Base-by-base conservation (phyloP, 345 rosid genomes). In the Lagerstroemia speciosa region DNA sequence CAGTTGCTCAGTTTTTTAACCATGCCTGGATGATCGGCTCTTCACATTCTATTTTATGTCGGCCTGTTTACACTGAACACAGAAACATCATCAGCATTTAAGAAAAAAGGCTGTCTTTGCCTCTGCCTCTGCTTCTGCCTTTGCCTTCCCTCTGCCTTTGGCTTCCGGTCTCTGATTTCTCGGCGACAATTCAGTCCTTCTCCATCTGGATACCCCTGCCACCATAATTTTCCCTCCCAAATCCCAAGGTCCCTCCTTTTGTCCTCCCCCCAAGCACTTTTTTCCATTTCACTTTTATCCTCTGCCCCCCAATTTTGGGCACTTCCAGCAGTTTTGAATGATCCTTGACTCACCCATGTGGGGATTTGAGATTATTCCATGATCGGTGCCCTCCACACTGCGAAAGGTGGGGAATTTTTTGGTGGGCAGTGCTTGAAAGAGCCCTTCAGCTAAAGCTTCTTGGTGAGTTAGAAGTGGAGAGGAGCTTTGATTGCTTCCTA, bases 111-210 rank as follows among this genome's bases (percentile, higher is more conserved):
- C 46, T 41, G 46, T 41, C 46, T 14, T 41, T 41, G 46, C 46
- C 46, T 41, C 46, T 41, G 46, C 46, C 14, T 6, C 41, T 38
- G n/a, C 41, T 38, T 79, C 72, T 78, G 80, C 74, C 81, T 79
- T 71, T 66, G 76, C 79, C 79, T 69, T 75, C 77, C 75, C 78
- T 79, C 76, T 78, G 80, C 83, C 76, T 71, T 79, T 61, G n/a
- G n/a, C 52, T 45, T 65, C 41, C 16, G 79, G 81, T 78, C 81
- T 86, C 91, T 86, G 89, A 79, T 83, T 84, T 82, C 78, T 86
- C 85, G 76, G 86, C 85, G 85, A 88, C 95, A 84, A 86, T 74
- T 84, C 83, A 85, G 88, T 79, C 81, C 66, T 38, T 50, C 58
- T 57, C 67, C 71, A 38, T 62, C 76, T 77, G 74, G 78, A 73